These are phyloP conservation scores for Colletotrichum liriopes DNA, from an alignment of 2,329 filamentous ascomycete species.

Conservation along the genomic window DNA sequence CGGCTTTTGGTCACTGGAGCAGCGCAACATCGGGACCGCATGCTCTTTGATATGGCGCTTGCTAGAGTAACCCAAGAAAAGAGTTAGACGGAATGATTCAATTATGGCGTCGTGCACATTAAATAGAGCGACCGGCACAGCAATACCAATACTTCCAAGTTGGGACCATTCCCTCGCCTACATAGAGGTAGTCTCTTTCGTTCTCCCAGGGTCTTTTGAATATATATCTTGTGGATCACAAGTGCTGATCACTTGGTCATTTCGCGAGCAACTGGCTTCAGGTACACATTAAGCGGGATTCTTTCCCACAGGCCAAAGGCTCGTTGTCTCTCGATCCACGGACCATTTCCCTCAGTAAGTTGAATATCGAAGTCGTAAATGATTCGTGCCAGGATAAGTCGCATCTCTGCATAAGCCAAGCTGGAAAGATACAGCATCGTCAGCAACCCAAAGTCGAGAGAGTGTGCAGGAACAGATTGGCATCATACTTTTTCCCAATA, in stretches of 20 bases:
- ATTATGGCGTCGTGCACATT: neutral
- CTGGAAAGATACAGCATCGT: neutral
- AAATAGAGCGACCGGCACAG: neutral
- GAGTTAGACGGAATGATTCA: too few relatives aligned
- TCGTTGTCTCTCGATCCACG: slow-evolving; percentile 13
- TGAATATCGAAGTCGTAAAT: slow-evolving; percentile 21
- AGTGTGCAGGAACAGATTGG: neutral
- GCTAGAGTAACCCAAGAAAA: too few relatives aligned
- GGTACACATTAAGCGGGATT: neutral
- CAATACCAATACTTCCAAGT: neutral
- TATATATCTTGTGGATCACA: neutral
- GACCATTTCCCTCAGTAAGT: neutral
- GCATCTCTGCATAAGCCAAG: slow-evolving; percentile 35
- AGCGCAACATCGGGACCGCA: too few relatives aligned
- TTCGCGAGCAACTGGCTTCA: neutral
- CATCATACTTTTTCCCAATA: slow-evolving; percentile 48
- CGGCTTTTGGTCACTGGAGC: neutral
- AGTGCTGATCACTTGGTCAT: neutral
- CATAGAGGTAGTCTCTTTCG: neutral
- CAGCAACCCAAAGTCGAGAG: slow-evolving; percentile 36
- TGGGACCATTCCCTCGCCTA: too few relatives aligned
- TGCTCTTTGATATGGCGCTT: neutral
- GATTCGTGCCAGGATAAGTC: slow-evolving; percentile 26
- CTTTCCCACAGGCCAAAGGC: slow-evolving; percentile 5
- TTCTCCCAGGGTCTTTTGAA: too few relatives aligned